Percentiles rank a stretch among this genome's conserved stretches.
These are phyloP conservation scores for Termitomyces sp. DNA, from an alignment of 768 basidiomycete species.

Conservation along the genomic window DNA sequence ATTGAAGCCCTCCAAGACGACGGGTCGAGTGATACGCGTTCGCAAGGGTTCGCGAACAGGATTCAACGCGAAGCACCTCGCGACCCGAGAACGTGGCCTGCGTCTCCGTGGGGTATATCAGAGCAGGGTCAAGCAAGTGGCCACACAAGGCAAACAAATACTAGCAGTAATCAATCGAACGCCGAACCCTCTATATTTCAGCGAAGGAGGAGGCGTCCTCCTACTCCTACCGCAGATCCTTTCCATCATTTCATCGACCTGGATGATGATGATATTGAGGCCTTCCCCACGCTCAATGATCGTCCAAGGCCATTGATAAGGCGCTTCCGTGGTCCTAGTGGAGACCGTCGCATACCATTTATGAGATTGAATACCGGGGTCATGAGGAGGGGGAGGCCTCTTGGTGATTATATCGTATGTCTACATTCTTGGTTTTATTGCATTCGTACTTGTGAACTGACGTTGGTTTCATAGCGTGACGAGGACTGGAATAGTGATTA, in stretches of 20 bases:
- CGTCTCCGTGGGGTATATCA: constrained; percentile 13
- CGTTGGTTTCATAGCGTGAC: constrained; percentile 49
- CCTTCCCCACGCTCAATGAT: background rate
- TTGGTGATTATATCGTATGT: constrained; percentile 55
- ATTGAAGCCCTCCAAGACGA: constrained; percentile 31
- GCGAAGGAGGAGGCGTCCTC: constrained; percentile 5
- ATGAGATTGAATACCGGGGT: constrained; percentile 6
- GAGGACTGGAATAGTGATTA: constrained; percentile 78
- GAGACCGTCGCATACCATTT: constrained; percentile 10
- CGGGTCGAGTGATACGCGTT: constrained; percentile 22
- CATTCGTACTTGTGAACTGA: constrained; percentile 9
- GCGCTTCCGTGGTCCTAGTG: constrained; percentile 7
- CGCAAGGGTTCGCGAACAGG: constrained; percentile 26
- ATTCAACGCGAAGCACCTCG: constrained; percentile 21
- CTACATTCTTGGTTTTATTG: background rate
- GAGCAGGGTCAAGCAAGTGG: constrained; percentile 5
- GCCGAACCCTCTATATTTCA: background rate
- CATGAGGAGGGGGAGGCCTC: constrained; percentile 18
- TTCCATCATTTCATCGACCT: constrained; percentile 1
- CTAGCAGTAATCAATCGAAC: background rate
- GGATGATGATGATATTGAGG: constrained; percentile 3
- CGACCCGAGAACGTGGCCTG: background rate
- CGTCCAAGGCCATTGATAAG: constrained; percentile 1
- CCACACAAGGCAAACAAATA: background rate
- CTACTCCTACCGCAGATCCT: background rate